Conservation (phyloP, 768 basidiomycete genomes). For the Tephrocybe sp. region DNA sequence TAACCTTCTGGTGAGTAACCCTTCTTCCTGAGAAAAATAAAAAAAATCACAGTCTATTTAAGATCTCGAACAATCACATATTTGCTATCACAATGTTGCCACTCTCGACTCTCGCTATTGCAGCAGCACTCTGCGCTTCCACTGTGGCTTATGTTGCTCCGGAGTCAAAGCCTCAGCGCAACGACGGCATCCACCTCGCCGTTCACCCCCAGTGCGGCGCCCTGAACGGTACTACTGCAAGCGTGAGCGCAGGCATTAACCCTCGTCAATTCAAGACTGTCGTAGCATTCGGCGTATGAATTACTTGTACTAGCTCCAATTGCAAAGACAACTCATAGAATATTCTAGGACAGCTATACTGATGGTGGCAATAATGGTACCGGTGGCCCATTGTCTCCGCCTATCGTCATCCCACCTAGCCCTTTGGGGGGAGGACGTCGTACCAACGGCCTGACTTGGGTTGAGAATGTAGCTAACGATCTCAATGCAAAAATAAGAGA, state of each 20-base stretch:
- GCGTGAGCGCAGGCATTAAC: constrained; percentile 48
- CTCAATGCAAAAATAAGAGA: constrained; percentile 44
- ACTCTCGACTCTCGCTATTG: too few species aligned
- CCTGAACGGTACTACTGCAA: constrained; percentile 35
- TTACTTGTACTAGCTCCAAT: background rate
- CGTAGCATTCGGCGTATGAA: constrained; percentile 48
- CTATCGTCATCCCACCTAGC: constrained; percentile 40
- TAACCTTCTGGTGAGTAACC: too few species aligned
- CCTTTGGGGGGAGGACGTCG: constrained; percentile 48
- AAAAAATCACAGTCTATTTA: too few species aligned
- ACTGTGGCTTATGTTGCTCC: too few species aligned
- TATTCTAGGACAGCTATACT: constrained; percentile 44
- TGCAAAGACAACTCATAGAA: background rate
- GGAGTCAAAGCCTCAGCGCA: too few species aligned
- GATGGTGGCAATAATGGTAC: constrained; percentile 51
- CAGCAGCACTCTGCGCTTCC: too few species aligned
- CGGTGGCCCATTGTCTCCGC: constrained; percentile 42
- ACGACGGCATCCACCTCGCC: constrained; percentile 42
- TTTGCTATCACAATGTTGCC: too few species aligned
- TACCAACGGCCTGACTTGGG: constrained; percentile 52
- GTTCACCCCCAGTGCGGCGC: constrained; percentile 45
- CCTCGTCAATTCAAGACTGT: constrained; percentile 39
- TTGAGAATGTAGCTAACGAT: constrained; percentile 43
- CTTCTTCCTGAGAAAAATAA: too few species aligned
- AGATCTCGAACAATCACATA: too few species aligned